Evolutionary conservation across 2,329 filamentous ascomycete genomes (phyloP).

Genomic region (Epichloe typhina): DNA sequence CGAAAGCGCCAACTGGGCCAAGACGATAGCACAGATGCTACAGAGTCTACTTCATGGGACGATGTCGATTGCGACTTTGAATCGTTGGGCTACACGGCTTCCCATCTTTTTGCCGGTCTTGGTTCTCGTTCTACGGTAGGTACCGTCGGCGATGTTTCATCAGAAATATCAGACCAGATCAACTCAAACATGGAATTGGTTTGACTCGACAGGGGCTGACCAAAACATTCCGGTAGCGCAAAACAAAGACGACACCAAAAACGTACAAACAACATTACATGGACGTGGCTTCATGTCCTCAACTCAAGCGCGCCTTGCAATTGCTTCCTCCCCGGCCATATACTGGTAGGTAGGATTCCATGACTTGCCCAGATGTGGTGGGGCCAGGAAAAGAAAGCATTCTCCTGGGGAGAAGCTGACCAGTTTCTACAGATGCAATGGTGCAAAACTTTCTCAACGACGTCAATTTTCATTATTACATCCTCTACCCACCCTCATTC

Average conservation of each 20-base stretch:
- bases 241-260: conserved; percentile 8
- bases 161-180: not conserved
- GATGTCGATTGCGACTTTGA: conserved; percentile 18
- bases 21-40: conserved; percentile 8
- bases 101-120: conserved; percentile 19
- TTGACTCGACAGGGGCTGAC: not conserved
- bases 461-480: conserved; percentile 27
- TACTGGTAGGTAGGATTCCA: conserved; percentile 14
- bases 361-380: not conserved
- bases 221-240: conserved; percentile 6
- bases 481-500: conserved; percentile 23
- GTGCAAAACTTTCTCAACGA: conserved; percentile 25
- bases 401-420: not conserved
- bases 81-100: conserved; percentile 22
- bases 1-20: conserved; percentile 14
- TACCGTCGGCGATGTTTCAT: not conserved
- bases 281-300: conserved; percentile 12
- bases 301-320: conserved; percentile 19
- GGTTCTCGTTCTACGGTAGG: conserved; percentile 1
- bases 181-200: not conserved
- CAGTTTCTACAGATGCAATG: conserved; percentile 17
- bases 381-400: not conserved
- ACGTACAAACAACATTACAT: conserved; percentile 10
- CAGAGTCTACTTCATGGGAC: conserved; percentile 13
- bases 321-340: conserved; percentile 21